Percentiles rank a stretch among this genome's conserved stretches.
phyloP scores from a whole-genome alignment of 2,329 filamentous ascomycete genomes.

The Alternaria longipes region DNA sequence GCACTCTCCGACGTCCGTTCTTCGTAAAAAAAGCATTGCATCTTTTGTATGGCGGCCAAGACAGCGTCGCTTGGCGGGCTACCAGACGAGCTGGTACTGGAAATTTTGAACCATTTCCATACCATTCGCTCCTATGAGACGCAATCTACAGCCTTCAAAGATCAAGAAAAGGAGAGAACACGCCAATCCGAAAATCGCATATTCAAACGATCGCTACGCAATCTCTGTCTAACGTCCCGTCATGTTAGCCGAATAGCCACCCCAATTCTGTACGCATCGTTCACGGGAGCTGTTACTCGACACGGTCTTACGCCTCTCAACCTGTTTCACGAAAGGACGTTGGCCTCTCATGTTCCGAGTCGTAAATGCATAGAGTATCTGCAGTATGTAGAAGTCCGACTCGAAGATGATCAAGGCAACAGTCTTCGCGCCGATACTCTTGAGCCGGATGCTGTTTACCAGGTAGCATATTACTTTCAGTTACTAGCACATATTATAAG shows the following conservation, averaged over 20 bases:
- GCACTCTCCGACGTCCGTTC: neutral
- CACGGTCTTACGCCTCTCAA: constrained; percentile 24
- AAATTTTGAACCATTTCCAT: constrained; percentile 23
- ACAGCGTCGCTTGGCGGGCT: constrained; percentile 15
- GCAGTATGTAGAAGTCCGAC: constrained; percentile 39
- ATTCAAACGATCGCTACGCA: constrained; percentile 26
- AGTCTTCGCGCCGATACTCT: constrained; percentile 21
- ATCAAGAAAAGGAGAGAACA: constrained; percentile 23
- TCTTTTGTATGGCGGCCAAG: neutral
- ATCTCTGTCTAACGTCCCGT: constrained; percentile 31
- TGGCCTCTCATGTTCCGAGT: neutral
- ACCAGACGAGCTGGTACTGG: constrained; percentile 37
- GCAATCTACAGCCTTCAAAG: constrained; percentile 28
- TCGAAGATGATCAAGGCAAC: constrained; percentile 34
- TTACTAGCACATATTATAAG: constrained; percentile 31
- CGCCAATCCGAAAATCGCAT: constrained; percentile 37
- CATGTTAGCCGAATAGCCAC: constrained; percentile 28
- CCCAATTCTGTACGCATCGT: constrained; percentile 37
- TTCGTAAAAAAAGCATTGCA: too few relatives aligned
- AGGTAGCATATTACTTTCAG: constrained; percentile 27
- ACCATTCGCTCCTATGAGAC: constrained; percentile 33
- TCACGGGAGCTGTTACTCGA: constrained; percentile 26
- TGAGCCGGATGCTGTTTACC: constrained; percentile 1
- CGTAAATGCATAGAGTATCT: constrained; percentile 16
- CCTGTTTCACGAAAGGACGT: constrained; percentile 30